Evolutionary conservation across 2,329 filamentous ascomycete species (phyloP).

Genomic region (Aspergillus luchuensis): DNA sequence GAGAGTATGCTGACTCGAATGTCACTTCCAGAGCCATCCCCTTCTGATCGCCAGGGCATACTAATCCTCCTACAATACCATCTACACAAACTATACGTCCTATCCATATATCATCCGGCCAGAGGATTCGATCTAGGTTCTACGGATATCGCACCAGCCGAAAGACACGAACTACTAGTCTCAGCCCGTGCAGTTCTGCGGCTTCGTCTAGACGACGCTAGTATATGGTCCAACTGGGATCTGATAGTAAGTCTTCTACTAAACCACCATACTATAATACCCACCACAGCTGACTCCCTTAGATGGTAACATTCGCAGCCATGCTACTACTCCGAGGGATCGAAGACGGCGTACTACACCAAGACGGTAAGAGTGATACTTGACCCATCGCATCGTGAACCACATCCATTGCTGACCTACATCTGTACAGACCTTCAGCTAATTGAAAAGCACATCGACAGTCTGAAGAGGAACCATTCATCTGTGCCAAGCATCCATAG

Average conservation of each 20-base stretch:
- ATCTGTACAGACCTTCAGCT: constrained; percentile 25
- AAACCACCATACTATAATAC: too few species aligned
- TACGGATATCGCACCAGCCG: constrained; percentile 28
- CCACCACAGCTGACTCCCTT: background rate
- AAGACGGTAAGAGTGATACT: constrained; percentile 25
- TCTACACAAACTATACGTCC: constrained; percentile 33
- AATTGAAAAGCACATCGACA: constrained; percentile 30
- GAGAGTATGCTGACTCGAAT: background rate
- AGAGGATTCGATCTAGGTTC: constrained; percentile 32
- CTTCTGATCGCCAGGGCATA: constrained; percentile 33
- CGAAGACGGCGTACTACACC: constrained; percentile 32
- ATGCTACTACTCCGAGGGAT: constrained; percentile 30
- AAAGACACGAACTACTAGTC: constrained; percentile 32
- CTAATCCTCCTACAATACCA: constrained; percentile 36
- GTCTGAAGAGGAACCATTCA: constrained; percentile 25
- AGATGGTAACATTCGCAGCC: constrained; percentile 37
- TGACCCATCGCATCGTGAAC: background rate
- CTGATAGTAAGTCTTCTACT: constrained; percentile 24
- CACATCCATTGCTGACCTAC: background rate
- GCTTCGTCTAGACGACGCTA: constrained; percentile 31
- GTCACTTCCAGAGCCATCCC: constrained; percentile 24
- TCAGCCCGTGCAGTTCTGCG: constrained; percentile 34
- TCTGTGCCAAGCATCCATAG: constrained; percentile 29
- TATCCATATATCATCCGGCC: constrained; percentile 35
- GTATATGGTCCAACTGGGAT: constrained; percentile 38